Evolutionary conservation across 768 basidiomycete genomes (phyloP), one percentile per base, ranked within the genome.

Genomic region (Panus rudis): DNA sequence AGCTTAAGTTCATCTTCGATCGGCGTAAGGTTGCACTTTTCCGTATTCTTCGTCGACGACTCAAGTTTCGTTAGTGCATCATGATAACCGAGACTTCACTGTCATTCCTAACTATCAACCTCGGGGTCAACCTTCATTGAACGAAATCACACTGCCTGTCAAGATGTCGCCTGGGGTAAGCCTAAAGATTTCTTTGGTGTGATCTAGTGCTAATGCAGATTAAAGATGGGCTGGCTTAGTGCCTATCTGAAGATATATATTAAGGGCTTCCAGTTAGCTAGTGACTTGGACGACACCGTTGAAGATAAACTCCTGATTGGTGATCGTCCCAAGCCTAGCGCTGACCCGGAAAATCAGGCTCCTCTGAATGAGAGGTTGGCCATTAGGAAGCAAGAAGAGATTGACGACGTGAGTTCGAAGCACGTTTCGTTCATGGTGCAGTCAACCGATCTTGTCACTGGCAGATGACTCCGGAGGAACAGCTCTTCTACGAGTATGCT

Each of bases 11-110:
- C 56, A 77, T 87, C 55, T 84, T 87, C 54, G 81, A 87, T 54
- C 76, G 84, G 41, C 64, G 82, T 84, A 51, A 45, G 77, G 67
- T 30, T 10, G 10, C 28, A 30, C 10, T 10, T 10, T 30, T n/a
- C 28, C 28, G 10, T 30, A n/a, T 10, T 10, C 10, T 30, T 10
- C n/a, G 28, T n/a, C 10, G 10, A n/a, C n/a, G 10, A 30, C 28
- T 30, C 28, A 30, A 10, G 10, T 10, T 52, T n/a, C 20, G n/a
- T 11, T 54, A 86, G 82, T 69, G 43, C 85, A 92, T 50, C 71
- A 81, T 43, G 92, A 94, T 61, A 93, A 94, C 60, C 83, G 92
- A 6, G 92, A 94, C 63, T 82, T 84, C 52, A 69, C 71, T 28
- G 79, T 92, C 37, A 63, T 93, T 20, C 77, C 84, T 6, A 81